Conservation (phyloP, 345 rosid genomes). For the Pelargonium nanum region DNA sequence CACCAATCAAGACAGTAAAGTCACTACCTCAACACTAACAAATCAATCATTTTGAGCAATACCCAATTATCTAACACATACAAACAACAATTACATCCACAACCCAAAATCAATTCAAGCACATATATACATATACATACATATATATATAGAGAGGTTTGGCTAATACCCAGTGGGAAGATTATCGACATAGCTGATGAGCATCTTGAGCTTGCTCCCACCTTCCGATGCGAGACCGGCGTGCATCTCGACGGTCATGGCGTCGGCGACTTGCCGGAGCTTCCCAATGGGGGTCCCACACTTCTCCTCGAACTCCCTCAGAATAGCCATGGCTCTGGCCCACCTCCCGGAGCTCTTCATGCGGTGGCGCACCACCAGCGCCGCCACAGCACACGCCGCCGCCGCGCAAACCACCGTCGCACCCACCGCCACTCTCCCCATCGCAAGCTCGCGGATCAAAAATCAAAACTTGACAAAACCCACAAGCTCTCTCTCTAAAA, state of each 20-base stretch:
- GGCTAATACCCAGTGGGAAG: constrained; percentile 80
- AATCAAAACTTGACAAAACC: background rate
- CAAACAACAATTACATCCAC: no score
- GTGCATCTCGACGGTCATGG: constrained; percentile 88
- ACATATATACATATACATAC: no score
- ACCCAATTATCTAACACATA: background rate
- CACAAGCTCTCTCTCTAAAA: background rate
- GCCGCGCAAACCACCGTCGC: constrained; percentile 21
- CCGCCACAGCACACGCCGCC: constrained; percentile 52
- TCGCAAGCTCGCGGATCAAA: background rate
- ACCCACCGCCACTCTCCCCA: constrained; percentile 20
- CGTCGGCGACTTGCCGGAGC: constrained; percentile 72
- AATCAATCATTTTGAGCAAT: background rate
- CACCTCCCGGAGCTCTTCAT: constrained; percentile 44
- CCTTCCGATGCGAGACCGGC: constrained; percentile 88
- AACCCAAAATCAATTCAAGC: no score
- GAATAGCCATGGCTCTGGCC: constrained; percentile 46
- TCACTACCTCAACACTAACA: no score
- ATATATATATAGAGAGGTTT: background rate
- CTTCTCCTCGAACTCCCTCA: constrained; percentile 57
- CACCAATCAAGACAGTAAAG: no score
- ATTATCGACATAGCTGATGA: constrained; percentile 86
- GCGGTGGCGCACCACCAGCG: constrained; percentile 44
- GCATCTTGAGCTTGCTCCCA: constrained; percentile 87
- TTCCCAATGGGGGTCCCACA: constrained; percentile 61